Base-by-base conservation (phyloP, 768 basidiomycete genomes). In the Tricholoma bakamatsutake region DNA sequence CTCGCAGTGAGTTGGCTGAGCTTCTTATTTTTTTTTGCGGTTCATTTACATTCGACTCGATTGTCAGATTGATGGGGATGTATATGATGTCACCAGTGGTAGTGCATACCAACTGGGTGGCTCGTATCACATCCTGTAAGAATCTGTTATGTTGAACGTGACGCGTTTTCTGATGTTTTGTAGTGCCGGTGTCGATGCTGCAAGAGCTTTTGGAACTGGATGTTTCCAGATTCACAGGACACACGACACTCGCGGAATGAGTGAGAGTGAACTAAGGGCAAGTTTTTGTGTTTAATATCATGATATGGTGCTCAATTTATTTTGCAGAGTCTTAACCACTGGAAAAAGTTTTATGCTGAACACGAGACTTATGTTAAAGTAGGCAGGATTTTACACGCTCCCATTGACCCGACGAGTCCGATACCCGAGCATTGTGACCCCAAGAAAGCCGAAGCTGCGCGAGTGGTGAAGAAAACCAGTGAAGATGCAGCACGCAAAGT, bases 161-260 rank as follows among this genome's bases (percentile, higher is more conserved):
- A 31, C 8, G 2, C 30, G 28, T 5, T 10, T 42, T 21, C 47
- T 50, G 52, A 50, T 43, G 58, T 54, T 51, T 48, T 60, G 54
- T 58, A 62, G 90, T 71, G 85, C 91, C 59, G 94, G 95, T 11
- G 71, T 80, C 52, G 94, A 98, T 69, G 93, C 91, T n/a, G 89
- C 91, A 27, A 77, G 95, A 61, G 88, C 94, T 0, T 98, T 93
- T 69, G 91, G 82, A 45, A 98, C 95, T 2, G 94, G 94, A 9
- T 98, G 95, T 68, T 97, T 98, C 76, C 79, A 84, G 62, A 83
- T 83, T 4, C 95, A 98, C 71, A 82, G 84, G 45, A 98, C 94
- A 37, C 88, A 97, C 72, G 95, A 98, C 73, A 75, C 88, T 58
- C 85, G 95, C 59, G 96, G 88, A 13, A 70, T 98, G 61, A 78